Evolutionary conservation across 176 grass and related monocot genomes (phyloP).

Genomic region (Carex parvula): DNA sequence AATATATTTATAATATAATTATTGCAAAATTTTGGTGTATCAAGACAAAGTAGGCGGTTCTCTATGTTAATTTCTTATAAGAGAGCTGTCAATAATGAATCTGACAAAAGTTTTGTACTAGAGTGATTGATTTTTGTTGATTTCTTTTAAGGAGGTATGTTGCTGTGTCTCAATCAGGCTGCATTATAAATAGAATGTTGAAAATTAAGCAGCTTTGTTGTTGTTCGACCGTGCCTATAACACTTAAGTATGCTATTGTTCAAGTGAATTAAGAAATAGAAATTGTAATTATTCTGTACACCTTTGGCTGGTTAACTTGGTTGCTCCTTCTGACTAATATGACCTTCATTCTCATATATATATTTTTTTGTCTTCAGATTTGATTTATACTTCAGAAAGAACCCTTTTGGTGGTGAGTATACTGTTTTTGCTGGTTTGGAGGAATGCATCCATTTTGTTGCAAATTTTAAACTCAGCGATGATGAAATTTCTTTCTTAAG

Average conservation of each 20-base stretch:
- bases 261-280: neutral
- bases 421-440: conserved; percentile 96
- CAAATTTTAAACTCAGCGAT: conserved; percentile 78
- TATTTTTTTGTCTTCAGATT: conserved; percentile 59
- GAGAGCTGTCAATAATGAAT: neutral
- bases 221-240: neutral
- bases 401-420: conserved; percentile 95
- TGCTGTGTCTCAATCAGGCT: neutral
- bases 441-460: conserved; percentile 93
- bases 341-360: conserved; percentile 18
- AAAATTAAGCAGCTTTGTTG: neutral
- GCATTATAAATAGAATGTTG: neutral
- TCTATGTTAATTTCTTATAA: neutral
- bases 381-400: conserved; percentile 97
- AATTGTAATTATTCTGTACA: neutral
- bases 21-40: neutral
- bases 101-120: neutral
- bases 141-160: neutral
- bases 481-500: conserved; percentile 73
- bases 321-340: conserved; percentile 5
- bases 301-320: conserved; percentile 12
- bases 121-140: conserved; percentile 1
- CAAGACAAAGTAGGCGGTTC: neutral
- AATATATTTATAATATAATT: neutral
- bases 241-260: neutral